Evolutionary conservation across 176 grass and related monocot species (phyloP), one percentile per base, ranked within the genome.

Genomic region (Carex myosuroides): DNA sequence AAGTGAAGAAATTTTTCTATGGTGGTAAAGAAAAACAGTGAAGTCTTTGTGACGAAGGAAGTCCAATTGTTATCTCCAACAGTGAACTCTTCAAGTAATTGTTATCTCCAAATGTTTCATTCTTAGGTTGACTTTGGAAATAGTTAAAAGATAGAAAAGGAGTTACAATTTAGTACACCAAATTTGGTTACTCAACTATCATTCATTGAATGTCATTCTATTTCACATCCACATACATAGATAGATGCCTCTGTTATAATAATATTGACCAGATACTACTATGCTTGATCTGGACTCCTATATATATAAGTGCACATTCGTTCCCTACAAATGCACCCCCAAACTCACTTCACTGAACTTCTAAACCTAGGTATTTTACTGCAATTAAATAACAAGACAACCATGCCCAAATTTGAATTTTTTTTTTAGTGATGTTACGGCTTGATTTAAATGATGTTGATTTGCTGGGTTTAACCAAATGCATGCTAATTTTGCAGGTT

Each of bases 271-370:
- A 76, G 48, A 22, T n/a, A n/a, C 70, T 75, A 75, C 72, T 76
- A 16, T 53, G 48, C 68, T 76, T 76, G 72, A 76, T 76, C 6
- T 0, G 21, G 46, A 55, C 11, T 53, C 10, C 71, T 52, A 76
- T 76, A 76, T 52, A 76, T 76, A 76, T 76, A 76, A 76, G 72
- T 76, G 48, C 22, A 76, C 21, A 55, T 76, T 55, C 13, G 1
- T 54, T 55, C 12, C 22, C 72, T 55, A 13, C 48, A 30, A 76
- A 55, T 17, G 21, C 48, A 76, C 22, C 72, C 48, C 2, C 72
- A 55, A 54, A 76, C 21, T 26, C 72, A 54, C 72, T 56, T 76
- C 48, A 74, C 5, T 76, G 29, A 32, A 50, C 46, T 50, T 50
- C 46, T 50, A 50, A 75, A 29, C 71, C 44, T 16, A 76, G 72